Percentiles rank a stretch among this genome's conserved stretches.
Conservation (phyloP, 1,139 yeast species). For the Eremothecium gossypii region DNA sequence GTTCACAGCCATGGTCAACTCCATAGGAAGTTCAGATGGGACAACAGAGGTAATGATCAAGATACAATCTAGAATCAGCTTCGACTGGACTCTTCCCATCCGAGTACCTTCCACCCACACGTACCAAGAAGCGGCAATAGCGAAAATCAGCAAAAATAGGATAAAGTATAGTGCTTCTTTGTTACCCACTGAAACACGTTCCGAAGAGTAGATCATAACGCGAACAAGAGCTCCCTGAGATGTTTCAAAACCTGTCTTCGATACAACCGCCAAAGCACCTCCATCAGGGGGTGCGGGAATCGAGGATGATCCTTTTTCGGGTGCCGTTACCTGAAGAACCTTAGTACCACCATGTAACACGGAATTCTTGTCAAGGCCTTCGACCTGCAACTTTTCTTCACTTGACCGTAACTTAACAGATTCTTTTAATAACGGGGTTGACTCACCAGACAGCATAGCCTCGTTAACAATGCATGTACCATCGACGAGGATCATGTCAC, state of each 20-base stretch:
- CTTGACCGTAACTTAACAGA: conserved; percentile 77
- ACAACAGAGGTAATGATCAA: conserved; percentile 94
- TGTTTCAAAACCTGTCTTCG: conserved; percentile 95
- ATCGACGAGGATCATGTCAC: conserved; percentile 77
- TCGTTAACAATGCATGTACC: conserved; percentile 93
- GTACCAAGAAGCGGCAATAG: conserved; percentile 94
- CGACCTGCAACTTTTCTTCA: conserved; percentile 57
- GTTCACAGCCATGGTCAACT: conserved; percentile 95
- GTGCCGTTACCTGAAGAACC: conserved; percentile 81
- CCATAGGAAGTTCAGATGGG: conserved; percentile 99
- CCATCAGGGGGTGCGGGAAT: conserved; percentile 68
- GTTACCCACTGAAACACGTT: conserved; percentile 93
- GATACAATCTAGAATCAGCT: conserved; percentile 89
- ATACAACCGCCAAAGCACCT: conserved; percentile 86
- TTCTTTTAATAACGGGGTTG: conserved; percentile 92
- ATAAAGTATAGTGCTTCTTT: conserved; percentile 90
- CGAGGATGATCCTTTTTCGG: conserved; percentile 36
- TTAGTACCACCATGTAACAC: conserved; percentile 94
- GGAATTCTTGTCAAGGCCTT: conserved; percentile 83
- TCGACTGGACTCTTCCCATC: conserved; percentile 92
- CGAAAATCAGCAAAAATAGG: conserved; percentile 78
- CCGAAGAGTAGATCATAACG: conserved; percentile 95
- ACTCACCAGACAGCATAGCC: conserved; percentile 97
- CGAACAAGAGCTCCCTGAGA: conserved; percentile 96
- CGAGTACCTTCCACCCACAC: conserved; percentile 97